Evolutionary conservation across 345 rosid species (phyloP).

Genomic region (Sisymbrium irio): DNA sequence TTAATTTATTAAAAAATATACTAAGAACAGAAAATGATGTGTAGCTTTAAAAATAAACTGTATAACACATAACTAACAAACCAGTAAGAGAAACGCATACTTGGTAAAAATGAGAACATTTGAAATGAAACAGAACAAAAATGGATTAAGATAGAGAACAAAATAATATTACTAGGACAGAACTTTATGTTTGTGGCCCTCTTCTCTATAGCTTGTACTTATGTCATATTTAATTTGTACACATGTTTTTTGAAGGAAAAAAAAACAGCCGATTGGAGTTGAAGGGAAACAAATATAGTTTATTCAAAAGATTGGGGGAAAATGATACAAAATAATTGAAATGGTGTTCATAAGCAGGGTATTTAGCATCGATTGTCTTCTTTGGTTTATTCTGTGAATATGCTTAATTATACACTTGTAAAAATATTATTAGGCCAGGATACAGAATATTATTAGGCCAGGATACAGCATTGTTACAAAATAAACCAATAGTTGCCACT

Average conservation of each 20-base stretch:
- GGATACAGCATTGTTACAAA: neutral
- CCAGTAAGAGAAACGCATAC: neutral
- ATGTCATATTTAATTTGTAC: neutral
- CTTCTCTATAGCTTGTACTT: neutral
- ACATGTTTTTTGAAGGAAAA: neutral
- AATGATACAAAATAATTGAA: neutral
- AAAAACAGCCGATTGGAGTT: too few species aligned
- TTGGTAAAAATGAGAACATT: neutral
- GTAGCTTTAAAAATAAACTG: too few species aligned
- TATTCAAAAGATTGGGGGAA: neutral
- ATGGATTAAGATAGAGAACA: too few species aligned
- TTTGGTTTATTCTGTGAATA: neutral
- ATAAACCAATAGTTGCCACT: conserved; percentile 3
- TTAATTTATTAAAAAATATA: too few species aligned
- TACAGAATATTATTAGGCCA: neutral
- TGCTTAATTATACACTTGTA: neutral
- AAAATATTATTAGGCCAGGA: neutral
- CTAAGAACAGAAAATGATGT: too few species aligned
- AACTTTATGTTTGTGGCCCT: neutral
- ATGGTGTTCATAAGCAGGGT: neutral
- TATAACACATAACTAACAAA: neutral
- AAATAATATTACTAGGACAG: too few species aligned
- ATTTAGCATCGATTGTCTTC: neutral
- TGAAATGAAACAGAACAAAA: too few species aligned
- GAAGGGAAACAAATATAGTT: neutral